Base-by-base conservation (phyloP, 306 rosid species). In the Quercus parvula region DNA sequence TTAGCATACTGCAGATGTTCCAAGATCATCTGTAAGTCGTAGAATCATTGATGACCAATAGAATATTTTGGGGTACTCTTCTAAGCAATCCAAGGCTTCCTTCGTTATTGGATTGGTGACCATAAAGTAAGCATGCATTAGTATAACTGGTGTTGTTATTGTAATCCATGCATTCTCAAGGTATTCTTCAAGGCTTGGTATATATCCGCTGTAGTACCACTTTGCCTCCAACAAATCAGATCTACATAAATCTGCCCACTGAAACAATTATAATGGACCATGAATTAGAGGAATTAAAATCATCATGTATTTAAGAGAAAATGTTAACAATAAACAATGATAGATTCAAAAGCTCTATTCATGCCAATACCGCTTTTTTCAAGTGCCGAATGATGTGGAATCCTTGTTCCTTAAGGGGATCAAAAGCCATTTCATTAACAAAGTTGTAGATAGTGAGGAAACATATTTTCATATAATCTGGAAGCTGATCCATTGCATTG, bases 1-100 rank as follows among this genome's bases (percentile, higher is more conserved):
- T 41, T 72, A 56, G 18, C 38, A 35, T 76, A 81, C 77, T 38
- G 20, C 1, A 2, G 81, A 73, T 5, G 85, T 76, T 27, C 63
- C 59, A 4, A 81, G 72, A 59, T 81, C 85, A 70, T 81, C 63
- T n/a, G 77, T 68, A 51, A 81, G 85, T 22, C 81, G 77, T 9
- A 75, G 22, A 20, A 81, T 57, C 3, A 22, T 38, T 55, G 75
- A 33, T 22, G 67, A 68, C 35, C 38, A 31, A 20, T 14, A n/a
- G 19, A 75, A 24, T n/a, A 75, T 72, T 9, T 61, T 18, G 0
- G 76, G 41, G 57, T 68, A 38, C 24, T 68, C 12, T 69, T 25
- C 75, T 55, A 75, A 69, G 35, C 22, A 24, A 18, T 46, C 54
- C 25, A 75, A 41, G 1, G 64, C 76, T 15, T 69, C 25, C 13